Conservation (phyloP, 1,284 basidiomycete genomes). For the Thecaphora frezii region DNA sequence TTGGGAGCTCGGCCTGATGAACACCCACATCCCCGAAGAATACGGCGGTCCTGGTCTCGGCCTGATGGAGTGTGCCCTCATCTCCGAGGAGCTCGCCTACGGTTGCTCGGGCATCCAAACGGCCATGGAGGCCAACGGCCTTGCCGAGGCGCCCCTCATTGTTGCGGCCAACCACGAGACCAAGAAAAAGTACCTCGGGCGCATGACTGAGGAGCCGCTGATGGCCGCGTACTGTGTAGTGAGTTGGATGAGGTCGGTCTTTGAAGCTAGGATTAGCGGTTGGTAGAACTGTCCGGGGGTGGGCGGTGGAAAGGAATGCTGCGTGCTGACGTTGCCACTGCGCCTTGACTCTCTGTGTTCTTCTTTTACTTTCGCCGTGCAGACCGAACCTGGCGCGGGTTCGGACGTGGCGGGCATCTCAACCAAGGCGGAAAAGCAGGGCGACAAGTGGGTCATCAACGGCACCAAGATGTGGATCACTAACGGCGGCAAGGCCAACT, state of each 20-base stretch:
- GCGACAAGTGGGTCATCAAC: constrained; percentile 62
- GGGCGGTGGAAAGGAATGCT: too few relatives aligned
- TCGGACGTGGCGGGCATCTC: constrained; percentile 63
- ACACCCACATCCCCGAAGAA: constrained; percentile 60
- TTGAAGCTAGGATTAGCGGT: not conserved
- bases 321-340: too few relatives aligned
- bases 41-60: constrained; percentile 65
- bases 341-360: not conserved
- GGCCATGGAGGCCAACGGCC: constrained; percentile 62
- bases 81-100: constrained; percentile 63
- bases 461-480: constrained; percentile 65
- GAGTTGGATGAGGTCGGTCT: too few relatives aligned
- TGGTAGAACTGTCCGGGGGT: too few relatives aligned
- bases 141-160: constrained; percentile 64
- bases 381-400: constrained; percentile 64
- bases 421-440: constrained; percentile 63
- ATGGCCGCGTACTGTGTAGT: constrained; percentile 64
- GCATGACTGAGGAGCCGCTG: constrained; percentile 66
- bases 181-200: constrained; percentile 65
- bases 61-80: constrained; percentile 63
- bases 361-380: not conserved
- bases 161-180: constrained; percentile 63
- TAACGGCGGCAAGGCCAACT: constrained; percentile 64
- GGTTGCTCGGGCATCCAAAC: constrained; percentile 66
- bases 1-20: constrained; percentile 45